phyloP scores from a whole-genome alignment of 768 basidiomycete species.

The Hortiboletus campestris region DNA sequence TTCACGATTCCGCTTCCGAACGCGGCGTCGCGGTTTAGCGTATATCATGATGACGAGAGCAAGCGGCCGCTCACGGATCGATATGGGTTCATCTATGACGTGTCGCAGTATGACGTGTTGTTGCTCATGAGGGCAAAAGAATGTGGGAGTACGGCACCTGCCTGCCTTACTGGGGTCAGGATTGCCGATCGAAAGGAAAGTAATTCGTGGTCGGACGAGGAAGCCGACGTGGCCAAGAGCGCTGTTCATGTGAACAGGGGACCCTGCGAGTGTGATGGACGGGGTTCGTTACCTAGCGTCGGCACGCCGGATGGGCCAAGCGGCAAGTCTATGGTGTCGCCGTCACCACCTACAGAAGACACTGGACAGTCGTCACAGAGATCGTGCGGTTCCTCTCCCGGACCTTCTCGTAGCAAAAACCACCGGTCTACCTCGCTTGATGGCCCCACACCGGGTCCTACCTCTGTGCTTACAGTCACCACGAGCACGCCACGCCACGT shows the following conservation, averaged over 20 bases:
- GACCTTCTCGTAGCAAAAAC: conserved; percentile 48
- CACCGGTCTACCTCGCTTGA: conserved; percentile 40
- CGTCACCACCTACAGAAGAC: conserved; percentile 20
- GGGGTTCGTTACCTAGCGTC: conserved; percentile 4
- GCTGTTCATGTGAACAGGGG: conserved; percentile 40
- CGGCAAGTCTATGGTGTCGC: conserved; percentile 8
- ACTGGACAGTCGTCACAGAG: conserved; percentile 27
- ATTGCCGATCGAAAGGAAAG: conserved; percentile 82
- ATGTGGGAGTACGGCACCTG: conserved; percentile 74
- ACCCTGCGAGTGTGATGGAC: conserved; percentile 41
- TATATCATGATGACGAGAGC: conserved; percentile 49
- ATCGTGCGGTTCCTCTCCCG: conserved; percentile 41
- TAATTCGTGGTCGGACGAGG: conserved; percentile 73
- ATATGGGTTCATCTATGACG: conserved; percentile 89
- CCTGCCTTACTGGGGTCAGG: conserved; percentile 83
- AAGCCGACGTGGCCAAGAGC: conserved; percentile 39
- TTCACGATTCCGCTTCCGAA: conserved; percentile 63
- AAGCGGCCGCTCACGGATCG: conserved; percentile 74
- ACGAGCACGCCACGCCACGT: conserved; percentile 68
- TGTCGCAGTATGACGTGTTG: conserved; percentile 76
- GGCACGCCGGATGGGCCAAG: conserved; percentile 11
- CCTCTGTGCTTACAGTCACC: conserved; percentile 60
- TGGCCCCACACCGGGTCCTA: conserved; percentile 19
- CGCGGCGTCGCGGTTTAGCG: conserved; percentile 53
- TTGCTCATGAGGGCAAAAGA: conserved; percentile 71